phyloP scores from a whole-genome alignment of 345 rosid genomes.

The Stellera chamaejasme region DNA sequence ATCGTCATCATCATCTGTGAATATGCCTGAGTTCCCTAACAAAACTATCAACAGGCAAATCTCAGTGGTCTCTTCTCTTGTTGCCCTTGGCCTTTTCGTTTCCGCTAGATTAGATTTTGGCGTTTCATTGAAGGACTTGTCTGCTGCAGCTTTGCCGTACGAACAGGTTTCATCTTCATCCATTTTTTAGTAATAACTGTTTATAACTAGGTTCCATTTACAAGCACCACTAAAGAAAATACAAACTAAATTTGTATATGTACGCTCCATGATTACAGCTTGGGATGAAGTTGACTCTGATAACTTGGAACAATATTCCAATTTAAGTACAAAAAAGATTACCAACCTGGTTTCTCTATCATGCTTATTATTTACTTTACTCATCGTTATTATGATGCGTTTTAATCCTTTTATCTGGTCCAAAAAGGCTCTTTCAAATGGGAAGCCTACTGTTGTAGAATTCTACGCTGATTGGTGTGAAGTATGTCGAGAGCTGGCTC shows the following conservation, averaged over 20 bases:
- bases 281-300: no score
- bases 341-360: not conserved
- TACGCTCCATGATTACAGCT: no score
- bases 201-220: no score
- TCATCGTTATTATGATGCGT: not conserved
- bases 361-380: not conserved
- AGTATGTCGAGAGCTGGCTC: constrained; percentile 90
- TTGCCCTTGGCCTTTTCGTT: constrained; percentile 52
- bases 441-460: constrained; percentile 93
- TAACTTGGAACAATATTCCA: no score
- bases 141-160: constrained; percentile 59
- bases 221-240: no score
- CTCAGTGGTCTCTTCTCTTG: constrained; percentile 41
- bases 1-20: constrained; percentile 13
- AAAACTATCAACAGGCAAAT: constrained; percentile 46
- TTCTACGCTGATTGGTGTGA: constrained; percentile 99
- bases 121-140: constrained; percentile 66
- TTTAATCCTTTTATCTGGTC: constrained; percentile 4
- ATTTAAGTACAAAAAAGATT: no score
- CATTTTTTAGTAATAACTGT: not conserved
- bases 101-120: constrained; percentile 64
- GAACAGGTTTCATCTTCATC: constrained; percentile 42
- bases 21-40: constrained; percentile 54
- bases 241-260: no score
- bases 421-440: constrained; percentile 74